These are phyloP conservation scores for Cicer arietinum DNA, from an alignment of 306 rosid species.

Conservation along the genomic window DNA sequence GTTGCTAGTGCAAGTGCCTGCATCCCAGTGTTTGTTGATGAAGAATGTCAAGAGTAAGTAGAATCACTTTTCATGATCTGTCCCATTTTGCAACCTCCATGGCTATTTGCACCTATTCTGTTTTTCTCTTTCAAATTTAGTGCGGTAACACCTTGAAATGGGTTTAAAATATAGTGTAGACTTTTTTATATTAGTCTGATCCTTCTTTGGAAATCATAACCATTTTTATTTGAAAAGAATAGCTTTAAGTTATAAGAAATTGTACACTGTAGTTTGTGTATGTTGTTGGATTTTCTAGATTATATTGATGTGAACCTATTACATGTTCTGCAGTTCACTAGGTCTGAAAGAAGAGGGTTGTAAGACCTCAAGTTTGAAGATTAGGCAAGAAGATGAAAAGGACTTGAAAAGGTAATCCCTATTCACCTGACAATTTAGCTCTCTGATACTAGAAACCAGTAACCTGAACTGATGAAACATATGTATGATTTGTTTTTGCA, in stretches of 20 bases:
- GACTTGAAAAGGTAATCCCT: slow-evolving; percentile 66
- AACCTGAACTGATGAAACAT: not conserved
- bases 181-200: not conserved
- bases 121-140: not conserved
- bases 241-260: not conserved
- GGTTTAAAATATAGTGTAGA: not conserved
- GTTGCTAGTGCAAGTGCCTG: slow-evolving; percentile 54
- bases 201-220: not conserved
- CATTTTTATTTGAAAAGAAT: not conserved
- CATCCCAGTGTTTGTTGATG: slow-evolving; percentile 86
- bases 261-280: slow-evolving; percentile 2
- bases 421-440: not conserved
- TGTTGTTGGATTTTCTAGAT: slow-evolving; percentile 10
- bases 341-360: slow-evolving; percentile 43
- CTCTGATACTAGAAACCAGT: not conserved
- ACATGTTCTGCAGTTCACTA: slow-evolving; percentile 46
- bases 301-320: slow-evolving; percentile 27
- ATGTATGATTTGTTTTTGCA: slow-evolving; percentile 40
- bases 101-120: slow-evolving; percentile 22
- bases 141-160: not conserved
- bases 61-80: slow-evolving; percentile 13
- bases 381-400: slow-evolving; percentile 57
- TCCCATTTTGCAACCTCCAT: not conserved
- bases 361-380: slow-evolving; percentile 59
- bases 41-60: slow-evolving; percentile 80